Percentiles rank a stretch among this genome's conserved stretches.
These are phyloP conservation scores for Annulohypoxylon maeteangense DNA, from an alignment of 495 filamentous ascomycete species.

Conservation along the genomic window DNA sequence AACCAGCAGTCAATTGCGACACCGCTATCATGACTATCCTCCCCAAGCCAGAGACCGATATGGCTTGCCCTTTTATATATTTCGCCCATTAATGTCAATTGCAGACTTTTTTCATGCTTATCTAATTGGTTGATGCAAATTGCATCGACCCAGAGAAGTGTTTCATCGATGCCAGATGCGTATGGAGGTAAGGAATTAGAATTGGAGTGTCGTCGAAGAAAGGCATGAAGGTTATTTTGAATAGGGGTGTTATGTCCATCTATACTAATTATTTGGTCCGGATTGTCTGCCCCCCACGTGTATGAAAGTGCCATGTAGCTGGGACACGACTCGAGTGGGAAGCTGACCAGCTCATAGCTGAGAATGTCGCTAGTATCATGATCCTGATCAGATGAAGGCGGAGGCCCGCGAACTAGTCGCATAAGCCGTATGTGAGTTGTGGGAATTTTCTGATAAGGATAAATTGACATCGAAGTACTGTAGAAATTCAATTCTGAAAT, in stretches of 20 bases:
- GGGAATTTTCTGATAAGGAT: background rate
- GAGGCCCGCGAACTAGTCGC: background rate
- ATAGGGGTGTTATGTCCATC: background rate
- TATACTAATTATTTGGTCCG: slow-evolving; percentile 1
- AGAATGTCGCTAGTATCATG: background rate
- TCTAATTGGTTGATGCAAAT: slow-evolving; percentile 33
- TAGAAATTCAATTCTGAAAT: background rate
- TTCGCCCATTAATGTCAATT: slow-evolving; percentile 29
- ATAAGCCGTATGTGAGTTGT: background rate
- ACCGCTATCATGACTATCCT: slow-evolving; percentile 15
- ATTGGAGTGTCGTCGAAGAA: background rate
- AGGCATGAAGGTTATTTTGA: slow-evolving; percentile 8
- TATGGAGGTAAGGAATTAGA: background rate
- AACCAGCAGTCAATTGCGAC: slow-evolving; percentile 8
- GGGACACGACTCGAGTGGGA: background rate
- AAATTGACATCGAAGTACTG: background rate
- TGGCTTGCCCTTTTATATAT: slow-evolving; percentile 26
- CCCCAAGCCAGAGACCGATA: slow-evolving; percentile 39
- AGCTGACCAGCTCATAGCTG: background rate
- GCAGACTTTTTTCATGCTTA: slow-evolving; percentile 21
- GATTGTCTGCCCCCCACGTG: slow-evolving; percentile 16
- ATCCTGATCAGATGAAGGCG: no score
- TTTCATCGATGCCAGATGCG: background rate
- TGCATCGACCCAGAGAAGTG: slow-evolving; percentile 28
- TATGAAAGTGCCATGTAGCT: slow-evolving; percentile 22